Conservation (phyloP, 306 rosid species). For the Albizia julibrissin region DNA sequence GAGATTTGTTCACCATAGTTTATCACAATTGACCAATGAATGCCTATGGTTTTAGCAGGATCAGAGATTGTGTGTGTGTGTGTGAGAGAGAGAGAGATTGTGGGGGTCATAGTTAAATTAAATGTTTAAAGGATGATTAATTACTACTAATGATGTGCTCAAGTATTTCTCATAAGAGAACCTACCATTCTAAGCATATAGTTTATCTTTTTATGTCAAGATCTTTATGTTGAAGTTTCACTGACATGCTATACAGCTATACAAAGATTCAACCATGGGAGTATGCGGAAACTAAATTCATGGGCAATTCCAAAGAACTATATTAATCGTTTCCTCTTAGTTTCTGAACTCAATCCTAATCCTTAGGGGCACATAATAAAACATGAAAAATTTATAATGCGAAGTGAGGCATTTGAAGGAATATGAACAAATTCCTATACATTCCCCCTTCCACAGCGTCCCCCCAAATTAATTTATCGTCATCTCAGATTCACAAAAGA, state of each 20-base stretch:
- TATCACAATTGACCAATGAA: constrained; percentile 25
- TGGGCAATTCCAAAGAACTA: not conserved
- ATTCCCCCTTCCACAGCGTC: constrained; percentile 6
- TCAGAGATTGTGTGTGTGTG: not conserved
- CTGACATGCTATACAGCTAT: not conserved
- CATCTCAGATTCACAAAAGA: constrained; percentile 21
- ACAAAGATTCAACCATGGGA: not conserved
- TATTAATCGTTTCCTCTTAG: not conserved
- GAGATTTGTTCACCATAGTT: not conserved
- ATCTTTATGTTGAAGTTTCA: not conserved
- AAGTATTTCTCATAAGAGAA: not conserved
- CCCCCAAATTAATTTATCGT: constrained; percentile 30
- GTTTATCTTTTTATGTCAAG: not conserved
- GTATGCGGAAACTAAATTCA: not conserved
- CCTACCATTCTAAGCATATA: not conserved
- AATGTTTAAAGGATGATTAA: not conserved
- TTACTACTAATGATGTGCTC: not conserved
- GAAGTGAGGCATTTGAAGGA: constrained; percentile 33
- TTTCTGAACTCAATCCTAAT: constrained; percentile 1
- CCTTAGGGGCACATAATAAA: constrained; percentile 19
- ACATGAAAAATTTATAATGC: constrained; percentile 32
- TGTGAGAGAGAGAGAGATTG: not conserved
- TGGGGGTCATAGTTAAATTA: not conserved
- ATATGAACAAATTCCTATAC: constrained; percentile 53
- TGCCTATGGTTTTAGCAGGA: not conserved